Conservation (phyloP, 2,329 filamentous ascomycete species). For the Monosporascus sp. region DNA sequence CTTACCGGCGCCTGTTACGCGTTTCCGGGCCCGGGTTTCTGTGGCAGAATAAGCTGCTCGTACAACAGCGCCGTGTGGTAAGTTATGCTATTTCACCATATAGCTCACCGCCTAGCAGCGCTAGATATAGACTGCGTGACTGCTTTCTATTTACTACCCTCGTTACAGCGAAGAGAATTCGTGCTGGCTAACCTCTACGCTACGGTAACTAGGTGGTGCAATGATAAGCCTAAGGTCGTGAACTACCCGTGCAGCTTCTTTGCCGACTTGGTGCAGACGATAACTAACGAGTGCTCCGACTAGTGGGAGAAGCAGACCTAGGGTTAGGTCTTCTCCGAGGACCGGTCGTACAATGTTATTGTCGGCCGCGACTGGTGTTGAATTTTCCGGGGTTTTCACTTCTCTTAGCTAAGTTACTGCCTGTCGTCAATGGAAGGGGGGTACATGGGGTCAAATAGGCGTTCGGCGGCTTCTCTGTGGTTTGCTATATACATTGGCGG, state of each 20-base stretch:
- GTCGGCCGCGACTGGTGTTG: not conserved
- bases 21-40: not conserved
- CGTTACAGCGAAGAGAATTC: not conserved
- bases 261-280: not conserved
- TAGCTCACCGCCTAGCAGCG: not conserved
- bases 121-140: no score
- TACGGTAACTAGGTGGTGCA: conserved; percentile 1
- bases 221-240: not conserved
- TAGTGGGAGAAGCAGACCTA: not conserved
- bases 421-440: no score
- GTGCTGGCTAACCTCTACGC: no score
- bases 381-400: not conserved
- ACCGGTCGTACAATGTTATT: not conserved
- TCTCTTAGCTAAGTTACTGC: not conserved
- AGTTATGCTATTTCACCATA: not conserved
- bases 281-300: not conserved
- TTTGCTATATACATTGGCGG: no score
- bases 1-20: not conserved
- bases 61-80: not conserved
- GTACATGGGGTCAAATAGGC: no score
- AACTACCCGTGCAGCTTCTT: not conserved
- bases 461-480: no score
- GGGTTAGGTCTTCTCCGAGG: not conserved
- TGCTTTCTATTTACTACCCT: not conserved
- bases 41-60: conserved; percentile 1